Base-by-base conservation (phyloP, 1,284 basidiomycete genomes). In the Leccinum laetum region DNA sequence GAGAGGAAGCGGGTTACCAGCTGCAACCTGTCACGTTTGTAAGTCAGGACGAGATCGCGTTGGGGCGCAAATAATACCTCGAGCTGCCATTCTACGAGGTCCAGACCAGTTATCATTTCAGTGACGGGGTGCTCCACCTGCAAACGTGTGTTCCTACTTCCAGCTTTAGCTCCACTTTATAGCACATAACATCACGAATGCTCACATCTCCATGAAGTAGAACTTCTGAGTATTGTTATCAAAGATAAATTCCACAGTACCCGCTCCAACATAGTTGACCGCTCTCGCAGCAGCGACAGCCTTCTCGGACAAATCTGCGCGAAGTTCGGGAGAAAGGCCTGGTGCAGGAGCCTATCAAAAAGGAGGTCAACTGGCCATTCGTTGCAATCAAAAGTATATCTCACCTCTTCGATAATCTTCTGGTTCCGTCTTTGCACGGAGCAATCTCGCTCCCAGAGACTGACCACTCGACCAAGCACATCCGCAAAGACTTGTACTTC, bases 91-190 rank as follows among this genome's bases (percentile, higher is more conserved):
- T 96, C 90, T 7, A 98, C 96, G 5, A 98, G 85, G 73, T 98
- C 96, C 44, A 95, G 82, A 0, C 95, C 93, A 0, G 93, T 96
- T 58, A 98, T 89, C 94, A 96, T 96, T 78, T 98, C 96, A 0
- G 96, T 96, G 18, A 98, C 93, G 8, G 95, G 95, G 76, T 98
- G 96, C 73, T 96, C 95, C 49, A 96, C 95, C 79, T 98, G 96
- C 37, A 98, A 77, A 60, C 96, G 86, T 5, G 94, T 96, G 75
- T 98, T 97, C 94, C 92, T 94, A 65, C 44, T 35, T 35, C 63
- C 18, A 29, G 46, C 55, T 52, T 65, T 21, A 69, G 65, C 29
- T 21, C 8, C 10, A 37, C n/a, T 26, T 58, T 44, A 35, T 41
- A 32, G 29, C 18, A 53, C 16, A 21, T 24, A 57, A 32, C 16